Evolutionary conservation across 2,329 filamentous ascomycete genomes (phyloP), one percentile per base, ranked within the genome.

Genomic region (Aspergillus sp.): DNA sequence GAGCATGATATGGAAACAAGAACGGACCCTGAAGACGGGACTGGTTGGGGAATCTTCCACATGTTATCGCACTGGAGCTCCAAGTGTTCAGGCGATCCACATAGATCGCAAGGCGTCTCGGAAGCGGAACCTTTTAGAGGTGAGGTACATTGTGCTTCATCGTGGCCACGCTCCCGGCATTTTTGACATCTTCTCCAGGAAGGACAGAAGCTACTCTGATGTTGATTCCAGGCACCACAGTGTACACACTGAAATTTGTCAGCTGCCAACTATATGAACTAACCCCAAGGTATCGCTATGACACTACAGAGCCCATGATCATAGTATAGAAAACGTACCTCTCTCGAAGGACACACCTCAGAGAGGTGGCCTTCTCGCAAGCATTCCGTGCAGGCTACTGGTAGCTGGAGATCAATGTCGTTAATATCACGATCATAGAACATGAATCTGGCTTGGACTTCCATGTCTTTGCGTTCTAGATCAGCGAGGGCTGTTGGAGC

Each of bases 151-250:
- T 65, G 52, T 1, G 48, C 53, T 12, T 66, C 62, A 40, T 56
- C 53, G 55, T 89, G 85, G 7, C 84, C 85, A 35, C 77, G 68
- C 60, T 83, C 78, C 38, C 72, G 75, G 62, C 85, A 88, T 57
- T 79, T 81, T 39, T 65, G 57, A 51, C 70, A 73, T 49, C 69
- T 57, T 46, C 61, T 56, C 59, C 68, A 67, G 26, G 57, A 52
- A 12, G 70, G 67, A 43, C 70, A 73, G 32, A 64, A 59, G 29
- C 52, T 59, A 43, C 61, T 65, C 44, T 66, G 56, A 46, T 73
- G 72, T 32, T 62, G 31, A 44, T 65, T 61, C 61, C 66, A 67
- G 7, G 61, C 57, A 31, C 64, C 60, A 48, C 72, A 75, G 50
- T 74, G 66, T 28, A 60, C 49, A 50, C 72, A 75, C 57, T 68